Evolutionary conservation across 768 basidiomycete species (phyloP).

Genomic region (Zangia roseola): DNA sequence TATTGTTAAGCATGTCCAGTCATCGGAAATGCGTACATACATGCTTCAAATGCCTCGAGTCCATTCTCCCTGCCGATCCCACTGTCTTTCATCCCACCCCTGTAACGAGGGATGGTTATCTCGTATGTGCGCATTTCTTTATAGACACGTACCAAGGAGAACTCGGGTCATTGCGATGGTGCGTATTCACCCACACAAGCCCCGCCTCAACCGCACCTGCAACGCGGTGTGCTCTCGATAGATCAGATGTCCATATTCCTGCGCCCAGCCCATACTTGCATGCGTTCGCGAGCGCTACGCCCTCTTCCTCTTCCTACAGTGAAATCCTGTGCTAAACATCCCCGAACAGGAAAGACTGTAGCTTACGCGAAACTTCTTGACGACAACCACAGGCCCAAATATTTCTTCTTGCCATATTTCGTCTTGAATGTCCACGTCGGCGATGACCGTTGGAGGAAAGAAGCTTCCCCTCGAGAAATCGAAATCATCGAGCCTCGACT

Average conservation of each 20-base stretch:
- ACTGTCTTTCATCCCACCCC: conserved; percentile 91
- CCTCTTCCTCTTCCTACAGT: conserved; percentile 59
- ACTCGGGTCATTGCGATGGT: conserved; percentile 87
- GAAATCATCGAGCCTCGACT: conserved; percentile 65
- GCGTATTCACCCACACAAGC: conserved; percentile 85
- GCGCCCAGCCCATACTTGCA: conserved; percentile 82
- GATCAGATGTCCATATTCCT: conserved; percentile 74
- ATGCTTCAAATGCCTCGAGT: conserved; percentile 74
- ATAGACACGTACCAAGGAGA: conserved; percentile 66
- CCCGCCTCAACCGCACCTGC: conserved; percentile 70
- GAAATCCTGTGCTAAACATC: neutral
- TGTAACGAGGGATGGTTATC: conserved; percentile 28
- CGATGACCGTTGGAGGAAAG: conserved; percentile 77
- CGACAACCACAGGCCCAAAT: conserved; percentile 82
- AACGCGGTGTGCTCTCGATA: conserved; percentile 75
- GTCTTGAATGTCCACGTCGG: conserved; percentile 53
- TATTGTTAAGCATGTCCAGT: conserved; percentile 3
- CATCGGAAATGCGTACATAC: conserved; percentile 39
- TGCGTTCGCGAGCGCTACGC: conserved; percentile 65
- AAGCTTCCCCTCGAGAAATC: conserved; percentile 73
- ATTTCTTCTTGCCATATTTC: conserved; percentile 81
- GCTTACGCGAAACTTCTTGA: conserved; percentile 51
- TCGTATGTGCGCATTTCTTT: neutral
- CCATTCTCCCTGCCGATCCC: conserved; percentile 89
- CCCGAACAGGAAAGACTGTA: conserved; percentile 15